Base-by-base conservation (phyloP, 306 rosid species). In the Acacia melanoxylon region DNA sequence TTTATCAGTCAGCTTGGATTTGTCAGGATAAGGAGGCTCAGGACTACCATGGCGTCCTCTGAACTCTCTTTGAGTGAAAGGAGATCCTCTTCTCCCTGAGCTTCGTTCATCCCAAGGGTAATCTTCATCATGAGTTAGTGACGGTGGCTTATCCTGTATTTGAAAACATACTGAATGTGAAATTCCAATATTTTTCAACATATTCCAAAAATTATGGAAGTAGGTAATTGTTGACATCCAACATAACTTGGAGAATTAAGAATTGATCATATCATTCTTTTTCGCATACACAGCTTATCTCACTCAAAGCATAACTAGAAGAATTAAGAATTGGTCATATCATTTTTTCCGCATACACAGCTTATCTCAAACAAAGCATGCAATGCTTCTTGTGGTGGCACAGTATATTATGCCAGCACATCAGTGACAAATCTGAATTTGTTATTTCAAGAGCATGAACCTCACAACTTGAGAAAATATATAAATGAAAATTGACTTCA, bases 61-160 rank as follows among this genome's bases (percentile, higher is more conserved):
- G 58, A 82, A 82, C 85, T 94, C 97, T 83, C 88, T 89, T 68
- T 87, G 85, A 7, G 80, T 72, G 84, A 87, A 85, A 86, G 98
- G 91, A 80, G 97, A 92, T 75, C 88, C 97, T 88, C 92, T 90
- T 52, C 70, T 52, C 67, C 84, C 83, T 46, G 89, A 78, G 79
- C 56, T 85, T 62, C 87, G 90, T 13, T 91, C 97, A 75, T 89
- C 93, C 84, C 89, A 80, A 66, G 98, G 86, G 82, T 87, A 86
- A 83, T 88, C 91, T 58, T 89, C 94, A 67, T 91, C 91, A 24
- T 83, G 90, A 10, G 88, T 81, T 82, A 79, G 73, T 84, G 86
- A 83, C 1, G 87, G 80, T 79, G 92, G 66, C 89, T 95, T 93
- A 84, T 93, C 99, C 99, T 95, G 99, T 77, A 81, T 87, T 85